phyloP scores from a whole-genome alignment of 495 filamentous ascomycete species.

The Podospora pseudopauciseta region DNA sequence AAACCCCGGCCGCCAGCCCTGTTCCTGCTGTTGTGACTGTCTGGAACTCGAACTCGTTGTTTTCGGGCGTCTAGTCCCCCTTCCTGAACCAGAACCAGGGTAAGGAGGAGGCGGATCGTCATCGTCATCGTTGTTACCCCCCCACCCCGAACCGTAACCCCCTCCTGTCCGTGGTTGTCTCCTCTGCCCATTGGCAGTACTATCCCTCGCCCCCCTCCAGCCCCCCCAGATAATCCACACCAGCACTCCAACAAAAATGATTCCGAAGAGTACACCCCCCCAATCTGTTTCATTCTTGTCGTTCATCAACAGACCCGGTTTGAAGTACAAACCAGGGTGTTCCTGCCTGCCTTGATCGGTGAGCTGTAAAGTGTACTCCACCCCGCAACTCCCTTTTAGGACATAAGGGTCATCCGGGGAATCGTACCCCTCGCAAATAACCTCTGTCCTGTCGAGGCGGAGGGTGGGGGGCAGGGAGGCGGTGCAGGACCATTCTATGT shows the following conservation, averaged over 20 bases:
- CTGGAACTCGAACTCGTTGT: neutral
- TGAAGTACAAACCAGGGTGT: too few relatives aligned
- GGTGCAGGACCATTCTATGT: conserved; percentile 86
- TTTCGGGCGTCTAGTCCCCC: neutral
- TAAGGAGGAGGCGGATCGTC: conserved; percentile 61
- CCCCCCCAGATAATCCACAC: conserved; percentile 52
- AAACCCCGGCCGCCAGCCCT: conserved; percentile 80
- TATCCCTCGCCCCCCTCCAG: conserved; percentile 20
- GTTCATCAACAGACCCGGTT: too few relatives aligned
- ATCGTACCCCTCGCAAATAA: conserved; percentile 87
- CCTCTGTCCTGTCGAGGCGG: conserved; percentile 85
- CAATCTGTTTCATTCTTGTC: conserved; percentile 14
- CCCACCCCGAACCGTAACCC: conserved; percentile 34
- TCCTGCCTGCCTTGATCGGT: conserved; percentile 69
- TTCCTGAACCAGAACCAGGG: conserved; percentile 30
- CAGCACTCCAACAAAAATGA: conserved; percentile 44
- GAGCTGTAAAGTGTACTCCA: conserved; percentile 80
- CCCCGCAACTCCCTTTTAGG: conserved; percentile 85
- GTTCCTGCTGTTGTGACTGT: conserved; percentile 17
- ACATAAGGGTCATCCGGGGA: conserved; percentile 73
- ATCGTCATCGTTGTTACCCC: conserved; percentile 7
- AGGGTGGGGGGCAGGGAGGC: conserved; percentile 75
- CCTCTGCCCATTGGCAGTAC: conserved; percentile 2
- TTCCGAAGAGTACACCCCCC: conserved; percentile 29
- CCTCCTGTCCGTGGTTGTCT: conserved; percentile 18